These are phyloP conservation scores for Ascochyta lentis DNA, from an alignment of 2,329 filamentous ascomycete genomes.

Conservation along the genomic window DNA sequence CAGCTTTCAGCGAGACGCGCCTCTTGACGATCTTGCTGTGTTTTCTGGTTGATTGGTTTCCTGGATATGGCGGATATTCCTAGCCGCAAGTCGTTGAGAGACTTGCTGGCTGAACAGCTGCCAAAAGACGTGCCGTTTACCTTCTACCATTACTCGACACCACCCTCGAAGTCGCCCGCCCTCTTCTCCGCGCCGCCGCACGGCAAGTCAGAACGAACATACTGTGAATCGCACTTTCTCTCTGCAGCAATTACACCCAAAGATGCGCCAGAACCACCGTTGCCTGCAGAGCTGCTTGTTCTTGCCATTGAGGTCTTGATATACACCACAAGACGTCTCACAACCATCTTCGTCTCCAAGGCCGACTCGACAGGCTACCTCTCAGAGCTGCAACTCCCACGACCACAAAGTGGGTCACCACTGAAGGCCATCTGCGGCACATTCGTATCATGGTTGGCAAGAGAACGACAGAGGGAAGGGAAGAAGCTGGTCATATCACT, in stretches of 20 bases:
- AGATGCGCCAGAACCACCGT: slow-evolving; percentile 30
- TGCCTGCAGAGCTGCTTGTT: slow-evolving; percentile 66
- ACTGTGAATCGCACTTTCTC: slow-evolving; percentile 84
- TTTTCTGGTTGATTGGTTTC: neutral
- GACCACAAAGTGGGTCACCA: slow-evolving; percentile 65
- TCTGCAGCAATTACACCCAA: slow-evolving; percentile 59
- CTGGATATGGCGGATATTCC: slow-evolving; percentile 35
- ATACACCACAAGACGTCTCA: slow-evolving; percentile 79
- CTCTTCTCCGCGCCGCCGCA: slow-evolving; percentile 82
- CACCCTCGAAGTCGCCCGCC: slow-evolving; percentile 74
- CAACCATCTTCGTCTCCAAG: slow-evolving; percentile 93
- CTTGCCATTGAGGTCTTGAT: slow-evolving; percentile 88
- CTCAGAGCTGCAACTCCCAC: slow-evolving; percentile 65
- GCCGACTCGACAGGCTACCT: slow-evolving; percentile 95
- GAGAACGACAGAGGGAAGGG: slow-evolving; percentile 67
- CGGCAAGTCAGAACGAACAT: slow-evolving; percentile 75
- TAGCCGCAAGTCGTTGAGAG: slow-evolving; percentile 38
- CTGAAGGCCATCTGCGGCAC: slow-evolving; percentile 75
- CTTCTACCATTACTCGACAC: slow-evolving; percentile 86
- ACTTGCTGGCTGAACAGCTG: slow-evolving; percentile 60
- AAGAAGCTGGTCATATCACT: slow-evolving; percentile 81
- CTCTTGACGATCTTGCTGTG: neutral
- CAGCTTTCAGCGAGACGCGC: slow-evolving; percentile 18
- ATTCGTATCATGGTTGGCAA: slow-evolving; percentile 78
- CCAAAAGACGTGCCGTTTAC: slow-evolving; percentile 66